Base-by-base conservation (phyloP, 495 filamentous ascomycete genomes). In the Tetracladium marchalianum region DNA sequence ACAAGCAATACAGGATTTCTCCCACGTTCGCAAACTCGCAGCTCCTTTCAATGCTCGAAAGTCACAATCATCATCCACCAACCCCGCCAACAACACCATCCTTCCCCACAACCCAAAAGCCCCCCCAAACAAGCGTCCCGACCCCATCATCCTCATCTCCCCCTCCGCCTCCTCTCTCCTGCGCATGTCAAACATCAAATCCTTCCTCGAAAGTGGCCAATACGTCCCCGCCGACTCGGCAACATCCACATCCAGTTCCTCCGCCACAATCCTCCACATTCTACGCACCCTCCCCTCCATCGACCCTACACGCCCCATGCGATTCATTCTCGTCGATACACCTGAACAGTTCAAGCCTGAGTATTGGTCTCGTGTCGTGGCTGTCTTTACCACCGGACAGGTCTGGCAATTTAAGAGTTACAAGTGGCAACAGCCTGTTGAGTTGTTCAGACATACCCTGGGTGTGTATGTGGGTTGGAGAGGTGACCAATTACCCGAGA, bases 331-430 rank as follows among this genome's bases (percentile, higher is more conserved):
- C 17, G 90, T 96, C 43, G 92, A 99, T 60, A 80, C 78, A 11
- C 82, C 87, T 0, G 81, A 92, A 56, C 82, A 93, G 64, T 99
- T 99, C 72, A 92, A 92, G 62, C 92, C 92, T 1, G 90, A 97
- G 59, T 96, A 97, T 68, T 99, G 92, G 92, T 78, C 81, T 47
- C 81, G 93, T 15, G 85, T 99, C 9, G 92, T 97, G 8, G 93
- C 87, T 8, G 88, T 99, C 38, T 99, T 99, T 66, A 99, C 92
- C 0, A 99, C 92, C 8, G 92, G 92, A 17, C 92, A 99, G 64
- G 82, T 84, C 10, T 99, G 92, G 92, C 92, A 99, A 64, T 99
- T 97, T 68, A 94, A 95, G 66, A 83, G 80, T 39, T 99, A 97
- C 75, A 93, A 92, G 67, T 97, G 92, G 90, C 81, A 83, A 48